Percentiles rank a stretch among this genome's conserved stretches.
Conservation (phyloP, 306 rosid genomes). For the Sicyos edulis region DNA sequence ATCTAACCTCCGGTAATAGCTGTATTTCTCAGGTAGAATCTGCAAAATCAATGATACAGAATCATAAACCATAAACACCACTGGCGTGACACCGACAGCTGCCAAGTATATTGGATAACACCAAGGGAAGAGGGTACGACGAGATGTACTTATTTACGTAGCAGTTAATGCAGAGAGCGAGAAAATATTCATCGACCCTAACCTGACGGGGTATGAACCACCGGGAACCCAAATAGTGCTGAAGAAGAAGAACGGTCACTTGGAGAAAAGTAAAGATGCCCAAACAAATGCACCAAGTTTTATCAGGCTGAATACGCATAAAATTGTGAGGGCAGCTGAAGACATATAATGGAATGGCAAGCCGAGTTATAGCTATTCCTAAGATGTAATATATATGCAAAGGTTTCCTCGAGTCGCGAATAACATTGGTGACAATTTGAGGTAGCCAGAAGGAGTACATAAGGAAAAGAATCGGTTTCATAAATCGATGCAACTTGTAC, state of each 20-base stretch:
- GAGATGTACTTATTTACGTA: too few relatives aligned
- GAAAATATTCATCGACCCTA: conserved; percentile 15
- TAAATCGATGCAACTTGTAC: conserved; percentile 85
- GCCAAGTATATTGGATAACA: too few relatives aligned
- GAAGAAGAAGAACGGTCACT: conserved; percentile 78
- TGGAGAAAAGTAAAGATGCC: conserved; percentile 60
- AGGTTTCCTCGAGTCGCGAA: conserved; percentile 92
- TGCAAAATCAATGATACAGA: conserved; percentile 27
- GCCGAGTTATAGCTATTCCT: conserved; percentile 81
- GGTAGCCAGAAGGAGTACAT: conserved; percentile 94
- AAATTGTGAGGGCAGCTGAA: conserved; percentile 93
- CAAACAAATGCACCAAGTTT: conserved; percentile 70
- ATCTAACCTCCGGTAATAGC: conserved; percentile 70
- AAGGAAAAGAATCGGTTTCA: conserved; percentile 74
- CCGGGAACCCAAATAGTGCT: conserved; percentile 87
- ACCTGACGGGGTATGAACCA: conserved; percentile 99
- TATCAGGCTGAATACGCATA: conserved; percentile 81
- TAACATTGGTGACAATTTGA: conserved; percentile 77
- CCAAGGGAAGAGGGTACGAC: too few relatives aligned
- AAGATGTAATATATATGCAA: conserved; percentile 88
- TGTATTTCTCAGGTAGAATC: conserved; percentile 94
- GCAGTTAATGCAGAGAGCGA: too few relatives aligned
- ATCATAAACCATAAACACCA: not conserved
- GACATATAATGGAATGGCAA: conserved; percentile 72
- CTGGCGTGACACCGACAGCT: not conserved